Base-by-base conservation (phyloP, 805 yeast genomes). In the Wickerhamomyces hampshirensis region DNA sequence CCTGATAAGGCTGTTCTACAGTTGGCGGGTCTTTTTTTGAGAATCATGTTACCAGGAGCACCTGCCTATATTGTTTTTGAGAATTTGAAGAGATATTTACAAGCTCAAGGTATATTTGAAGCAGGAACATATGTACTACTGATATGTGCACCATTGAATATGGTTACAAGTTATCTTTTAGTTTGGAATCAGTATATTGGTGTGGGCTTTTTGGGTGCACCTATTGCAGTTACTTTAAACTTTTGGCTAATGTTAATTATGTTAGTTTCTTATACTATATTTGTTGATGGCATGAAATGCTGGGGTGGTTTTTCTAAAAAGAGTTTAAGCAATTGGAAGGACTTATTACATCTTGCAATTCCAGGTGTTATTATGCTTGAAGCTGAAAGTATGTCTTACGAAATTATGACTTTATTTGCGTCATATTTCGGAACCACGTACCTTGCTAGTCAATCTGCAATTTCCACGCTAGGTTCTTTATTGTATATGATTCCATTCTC, bases 61-160 rank as follows among this genome's bases (percentile, higher is more conserved):
- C 96, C 96, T 1, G 94, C 89, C 0, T 75, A 80, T 48, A 68
- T 84, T 30, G 42, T 83, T 10, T 87, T 87, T 56, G 96, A 88
- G 60, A 74, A 86, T 28, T 78, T 87, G 18, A 87, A 88, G 60
- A 66, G 95, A 39, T 86, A 73, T 50, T 60, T 87, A 39, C 96
- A 86, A 62, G 85, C 94, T 0, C 96, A 87, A 58, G 85, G 86
- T 23, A 79, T 86, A 11, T 88, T 84, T 65, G 81, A 84, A 52
- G 95, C 95, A 5, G 82, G 89, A 8, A 83, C 94, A 6, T 75
- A 77, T 43, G 82, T 78, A 5, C 62, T 85, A 27, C 52, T 75
- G 16, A 42, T 81, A 3, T 71, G 80, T 26, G 77, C 84, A 1
- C 95, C 95, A 1, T 39, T 82, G 33, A 82, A 80, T 50, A 62